Base-by-base conservation (phyloP, 2,329 filamentous ascomycete species). In the Penicillium sp. region DNA sequence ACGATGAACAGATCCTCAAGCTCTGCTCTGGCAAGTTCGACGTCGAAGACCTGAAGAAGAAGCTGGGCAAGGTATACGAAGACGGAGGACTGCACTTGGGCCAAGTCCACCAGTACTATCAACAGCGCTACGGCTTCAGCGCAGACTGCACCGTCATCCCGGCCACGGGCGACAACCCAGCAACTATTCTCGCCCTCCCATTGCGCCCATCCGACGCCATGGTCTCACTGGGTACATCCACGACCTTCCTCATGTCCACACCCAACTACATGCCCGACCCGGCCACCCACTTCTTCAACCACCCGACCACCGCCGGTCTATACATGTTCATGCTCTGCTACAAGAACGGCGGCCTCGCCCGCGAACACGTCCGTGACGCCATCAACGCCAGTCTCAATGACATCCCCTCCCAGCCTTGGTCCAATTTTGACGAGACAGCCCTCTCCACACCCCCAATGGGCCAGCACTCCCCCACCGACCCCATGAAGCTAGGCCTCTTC, bases 301-400 rank as follows among this genome's bases (percentile, higher is more conserved):
- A 98, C 78, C 95, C 95, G 1, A 95, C 93, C 48, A 96, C 92
- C 0, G 81, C 88, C 0, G 92, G 91, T 1, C 85, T 97, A 62
- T 97, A 96, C 84, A 98, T 99, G 95, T 98, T 99, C 79, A 99
- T 99, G 95, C 87, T 99, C 38, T 99, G 95, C 84, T 99, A 98
- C 83, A 98, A 98, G 80, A 99, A 99, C 79, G 95, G 95, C 68
- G 93, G 93, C 2, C 87, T 98, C 1, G 94, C 95, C 1, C 90
- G 95, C 48, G 95, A 99, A 75, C 88, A 91, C 70, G 87, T 98
- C 64, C 90, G 95, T 57, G 92, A 99, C 73, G 83, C 86, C 0
- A 86, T 98, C 55, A 89, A 92, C 63, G 70, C 78, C 58, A 73
- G 75, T 43, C 76, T 80, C 25, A 75, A 81, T 10, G 74, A 77